A percentile compares a stretch with the other conserved stretches of the same genome.
Conservation (phyloP, 805 yeast genomes). For the Vanderwaltozyma yarrowii region DNA sequence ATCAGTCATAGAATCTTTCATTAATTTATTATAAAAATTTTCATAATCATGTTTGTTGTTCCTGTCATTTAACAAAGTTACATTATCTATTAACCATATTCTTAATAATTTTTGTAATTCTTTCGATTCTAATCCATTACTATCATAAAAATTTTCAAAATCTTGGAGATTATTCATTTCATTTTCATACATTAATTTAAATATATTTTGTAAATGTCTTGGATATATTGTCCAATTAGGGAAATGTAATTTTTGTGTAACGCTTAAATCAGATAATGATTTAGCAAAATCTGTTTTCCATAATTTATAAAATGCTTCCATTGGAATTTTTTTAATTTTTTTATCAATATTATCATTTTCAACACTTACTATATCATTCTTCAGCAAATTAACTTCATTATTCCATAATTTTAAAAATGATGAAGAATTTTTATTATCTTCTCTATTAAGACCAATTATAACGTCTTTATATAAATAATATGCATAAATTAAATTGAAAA, state of each 20-base stretch:
- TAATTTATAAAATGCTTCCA: constrained; percentile 12
- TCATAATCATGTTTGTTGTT: constrained; percentile 7
- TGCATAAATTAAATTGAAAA: constrained; percentile 24
- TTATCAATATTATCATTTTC: neutral
- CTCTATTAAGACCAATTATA: neutral
- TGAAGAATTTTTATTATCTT: neutral
- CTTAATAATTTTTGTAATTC: constrained; percentile 15
- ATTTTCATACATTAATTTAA: constrained; percentile 12
- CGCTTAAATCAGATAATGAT: constrained; percentile 7
- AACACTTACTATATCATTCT: neutral
- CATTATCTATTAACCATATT: constrained; percentile 24
- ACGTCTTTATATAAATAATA: constrained; percentile 16
- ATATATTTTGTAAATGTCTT: constrained; percentile 8
- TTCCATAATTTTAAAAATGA: constrained; percentile 7
- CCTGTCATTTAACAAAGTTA: constrained; percentile 7
- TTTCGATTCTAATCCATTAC: constrained; percentile 2
- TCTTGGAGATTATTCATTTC: constrained; percentile 17
- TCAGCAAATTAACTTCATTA: constrained; percentile 5
- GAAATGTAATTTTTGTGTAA: constrained; percentile 16
- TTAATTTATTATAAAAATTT: constrained; percentile 11
- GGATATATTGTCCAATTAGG: constrained; percentile 24
- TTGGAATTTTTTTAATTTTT: constrained; percentile 1
- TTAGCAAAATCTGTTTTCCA: constrained; percentile 18
- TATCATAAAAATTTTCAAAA: constrained; percentile 16
- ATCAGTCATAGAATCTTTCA: constrained; percentile 16